Base-by-base conservation (phyloP, 1,284 basidiomycete species). In the Irpex rosettiformis region DNA sequence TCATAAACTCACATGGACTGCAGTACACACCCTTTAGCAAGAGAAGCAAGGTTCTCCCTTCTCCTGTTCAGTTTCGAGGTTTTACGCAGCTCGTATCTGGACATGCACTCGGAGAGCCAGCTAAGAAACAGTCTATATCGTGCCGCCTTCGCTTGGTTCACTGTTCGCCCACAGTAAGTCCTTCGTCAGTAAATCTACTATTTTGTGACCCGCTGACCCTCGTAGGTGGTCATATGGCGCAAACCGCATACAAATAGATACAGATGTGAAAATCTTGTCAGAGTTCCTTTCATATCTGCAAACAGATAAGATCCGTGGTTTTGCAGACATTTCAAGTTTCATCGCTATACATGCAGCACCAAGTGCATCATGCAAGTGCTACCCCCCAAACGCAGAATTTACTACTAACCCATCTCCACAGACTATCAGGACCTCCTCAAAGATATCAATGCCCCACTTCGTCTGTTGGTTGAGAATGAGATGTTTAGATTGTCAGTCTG, bases 41-140 rank as follows among this genome's bases (percentile, higher is more conserved):
- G 96, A 29, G 95, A 98, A 76, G 82, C 89, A 1, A 85, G 94
- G 18, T 96, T 96, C 70, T 88, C 91, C 0, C 86, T 99, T 67
- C 77, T 98, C 7, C 77, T 96, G 2, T 97, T 99, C 68, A 96
- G 93, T 0, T 95, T 99, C 70, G 94, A 97, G 70, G 84, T 94
- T 1, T 75, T 99, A 40, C 91, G 93, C 67, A 93, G 93, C 62
- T 96, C 92, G 28, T 83, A 88, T 61, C 78, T 98, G 65, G 97
- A 99, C 70, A 79, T 86, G 0, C 85, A 86, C 59, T 89, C 94
- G 59, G 96, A 99, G 73, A 81, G 86, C 63, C 73, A 83, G 24
- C 76, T 96, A 57, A 83, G 97, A 52, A 84, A 92, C 63, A 81
- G 80, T 53, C 76, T 99, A 10, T 98, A 94, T 72, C 74, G 77